Evolutionary conservation across 2,329 filamentous ascomycete genomes (phyloP).

Genomic region (Nigrospora sphaerica): DNA sequence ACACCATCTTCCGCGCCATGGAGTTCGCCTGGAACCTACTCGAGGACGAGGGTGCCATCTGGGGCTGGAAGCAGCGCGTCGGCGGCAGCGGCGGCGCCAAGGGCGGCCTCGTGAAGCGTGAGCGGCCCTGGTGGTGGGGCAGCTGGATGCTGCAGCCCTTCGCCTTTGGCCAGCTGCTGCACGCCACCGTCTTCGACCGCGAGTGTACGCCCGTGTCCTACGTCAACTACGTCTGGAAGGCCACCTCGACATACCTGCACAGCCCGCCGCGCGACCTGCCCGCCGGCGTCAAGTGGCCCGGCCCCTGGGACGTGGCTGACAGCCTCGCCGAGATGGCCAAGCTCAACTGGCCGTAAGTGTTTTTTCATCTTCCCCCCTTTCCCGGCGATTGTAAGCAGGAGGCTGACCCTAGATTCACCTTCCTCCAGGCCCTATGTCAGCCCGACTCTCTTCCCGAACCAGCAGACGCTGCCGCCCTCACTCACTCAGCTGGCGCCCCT

Average conservation of each 20-base stretch:
- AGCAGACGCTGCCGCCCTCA: constrained; percentile 56
- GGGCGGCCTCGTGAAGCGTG: constrained; percentile 47
- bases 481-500: constrained; percentile 69
- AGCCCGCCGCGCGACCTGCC: constrained; percentile 63
- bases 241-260: constrained; percentile 76
- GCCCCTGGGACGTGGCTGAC: constrained; percentile 68
- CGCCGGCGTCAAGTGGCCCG: constrained; percentile 63
- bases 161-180: constrained; percentile 67
- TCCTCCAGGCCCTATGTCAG: constrained; percentile 62
- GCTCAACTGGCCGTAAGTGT: constrained; percentile 72
- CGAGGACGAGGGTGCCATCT: constrained; percentile 65
- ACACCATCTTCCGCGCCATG: constrained; percentile 69
- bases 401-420: neutral
- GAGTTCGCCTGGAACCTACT: constrained; percentile 83
- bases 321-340: constrained; percentile 74
- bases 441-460: constrained; percentile 76
- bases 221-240: constrained; percentile 54
- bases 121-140: constrained; percentile 74
- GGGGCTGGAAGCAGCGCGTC: constrained; percentile 39
- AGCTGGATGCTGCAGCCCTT: constrained; percentile 77
- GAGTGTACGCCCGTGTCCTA: constrained; percentile 47
- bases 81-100: constrained; percentile 24
- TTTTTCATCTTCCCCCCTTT: neutral
- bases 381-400: neutral
- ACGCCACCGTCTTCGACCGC: constrained; percentile 69